phyloP scores from a whole-genome alignment of 495 filamentous ascomycete genomes.

The Sordaria brevicollis region DNA sequence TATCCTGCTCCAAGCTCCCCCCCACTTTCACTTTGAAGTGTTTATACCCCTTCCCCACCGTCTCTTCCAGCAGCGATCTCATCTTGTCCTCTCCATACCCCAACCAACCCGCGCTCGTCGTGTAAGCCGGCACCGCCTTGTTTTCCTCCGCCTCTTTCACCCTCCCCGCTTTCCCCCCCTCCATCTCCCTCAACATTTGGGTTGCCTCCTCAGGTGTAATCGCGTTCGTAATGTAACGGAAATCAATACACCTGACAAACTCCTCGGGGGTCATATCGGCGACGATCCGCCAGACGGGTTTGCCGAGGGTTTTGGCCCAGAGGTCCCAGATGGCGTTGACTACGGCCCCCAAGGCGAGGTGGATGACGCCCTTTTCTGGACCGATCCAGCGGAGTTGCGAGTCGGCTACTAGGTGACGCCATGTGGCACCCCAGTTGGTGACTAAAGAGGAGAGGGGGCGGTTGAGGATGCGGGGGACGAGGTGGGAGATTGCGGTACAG shows the following conservation, averaged over 20 bases:
- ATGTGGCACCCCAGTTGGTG: constrained; percentile 76
- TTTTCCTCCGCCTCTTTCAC: constrained; percentile 58
- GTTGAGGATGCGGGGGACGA: constrained; percentile 61
- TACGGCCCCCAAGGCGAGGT: constrained; percentile 81
- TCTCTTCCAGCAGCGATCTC: constrained; percentile 58
- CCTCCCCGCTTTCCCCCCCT: constrained; percentile 53
- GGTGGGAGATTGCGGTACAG: constrained; percentile 68
- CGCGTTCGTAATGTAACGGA: constrained; percentile 90
- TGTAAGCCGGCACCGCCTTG: constrained; percentile 79
- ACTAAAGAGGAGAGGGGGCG: constrained; percentile 68
- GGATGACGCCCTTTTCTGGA: constrained; percentile 90
- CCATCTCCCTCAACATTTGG: constrained; percentile 50
- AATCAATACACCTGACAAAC: constrained; percentile 80
- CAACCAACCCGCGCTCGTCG: constrained; percentile 86
- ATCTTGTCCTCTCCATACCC: constrained; percentile 86
- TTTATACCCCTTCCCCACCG: constrained; percentile 61
- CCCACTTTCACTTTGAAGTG: constrained; percentile 96
- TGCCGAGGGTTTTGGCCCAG: constrained; percentile 76
- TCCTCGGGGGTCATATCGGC: constrained; percentile 83
- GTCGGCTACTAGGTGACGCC: constrained; percentile 85
- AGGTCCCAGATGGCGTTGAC: constrained; percentile 95
- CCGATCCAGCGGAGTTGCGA: constrained; percentile 90
- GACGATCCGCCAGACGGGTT: constrained; percentile 86
- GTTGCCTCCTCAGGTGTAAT: constrained; percentile 79
- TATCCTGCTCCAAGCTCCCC: constrained; percentile 57